Base-by-base conservation (phyloP, 805 yeast species). In the Saturnispora diversa region DNA sequence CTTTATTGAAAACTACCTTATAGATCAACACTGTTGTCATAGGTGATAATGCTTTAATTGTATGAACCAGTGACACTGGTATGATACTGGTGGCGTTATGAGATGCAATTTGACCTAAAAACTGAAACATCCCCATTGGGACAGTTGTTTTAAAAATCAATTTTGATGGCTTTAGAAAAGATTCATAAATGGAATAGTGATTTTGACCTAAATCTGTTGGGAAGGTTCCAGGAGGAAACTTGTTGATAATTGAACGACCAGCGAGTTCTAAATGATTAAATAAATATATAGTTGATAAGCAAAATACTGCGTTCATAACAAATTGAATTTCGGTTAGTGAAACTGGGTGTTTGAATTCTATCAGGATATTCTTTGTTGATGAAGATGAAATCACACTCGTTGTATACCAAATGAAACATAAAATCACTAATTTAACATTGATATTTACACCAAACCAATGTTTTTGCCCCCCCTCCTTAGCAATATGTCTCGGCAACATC, bases 91-190 rank as follows among this genome's bases (percentile, higher is more conserved):
- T 87, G n/a, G 97, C 90, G 55, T 84, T 83, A 58, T 88, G 96
- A 6, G 94, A 76, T 11, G 94, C 75, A 46, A 88, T 77, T 60
- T 90, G 97, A 16, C 97, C 98, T 16, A 80, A 66, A 50, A 90
- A 84, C 65, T 90, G 97, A 64, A 90, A 92, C 45, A 79, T 66
- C 6, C 97, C 97, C 95, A 90, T 86, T 15, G 97, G 97, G 17
- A 85, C 73, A 0, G 95, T 85, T 11, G 86, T 80, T 37, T 65
- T 54, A 12, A 84, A 50, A 25, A 80, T 65, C 38, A 68, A 54
- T 35, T 57, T 49, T 2, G 76, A 66, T 19, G 94, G 92, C 17
- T 61, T 63, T 12, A 80, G 49, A 48, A 82, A 74, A 24, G 63
- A 58, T 21, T 46, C 28, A 3, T 36, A 12, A 52, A 60, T 35